Base-by-base conservation (phyloP, 306 rosid species). In the Corylus americana region DNA sequence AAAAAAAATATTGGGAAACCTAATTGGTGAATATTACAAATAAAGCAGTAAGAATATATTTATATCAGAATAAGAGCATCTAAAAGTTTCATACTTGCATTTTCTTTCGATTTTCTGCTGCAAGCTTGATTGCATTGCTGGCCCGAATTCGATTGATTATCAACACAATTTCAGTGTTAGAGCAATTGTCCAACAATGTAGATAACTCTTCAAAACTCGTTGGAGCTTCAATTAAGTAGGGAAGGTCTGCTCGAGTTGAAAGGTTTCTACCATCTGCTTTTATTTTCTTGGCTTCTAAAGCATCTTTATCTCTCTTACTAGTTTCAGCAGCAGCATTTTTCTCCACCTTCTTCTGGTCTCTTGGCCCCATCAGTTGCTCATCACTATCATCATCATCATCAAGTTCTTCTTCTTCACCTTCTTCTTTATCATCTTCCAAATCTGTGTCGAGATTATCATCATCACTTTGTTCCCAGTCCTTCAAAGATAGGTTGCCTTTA, bases 391-490 rank as follows among this genome's bases (percentile, higher is more conserved):
- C 74, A 1, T 77, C 89, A 27, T 79, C 82, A 53, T 51, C 85
- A 39, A 78, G 84, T 45, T 71, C 86, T 62, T 71, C 86, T 62
- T 88, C 88, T 16, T 79, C 77, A 42, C 55, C 74, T 66, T 85
- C 88, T 48, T 84, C 87, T 14, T 84, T 84, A 11, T 79, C 82
- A 17, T 27, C 91, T 74, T 89, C 92, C 54, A 75, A 78, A 80
- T 85, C 84, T 68, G 77, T 81, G 51, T 79, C 86, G 50, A 90
- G 71, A 83, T 75, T 61, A 73, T 91, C 97, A 83, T 95, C 99
- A 73, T 95, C 99, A 82, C 98, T 95, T 57, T 90, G 99, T 79
- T 95, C 99, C 97, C 98, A 95, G 75, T 89, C 97, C 87, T 87
- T 92, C 83, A 87, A 81, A 59, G 93, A 89, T 59, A 71, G 77